These are phyloP conservation scores for Monosporascus cannonballus DNA, from an alignment of 2,329 filamentous ascomycete species.

Conservation along the genomic window DNA sequence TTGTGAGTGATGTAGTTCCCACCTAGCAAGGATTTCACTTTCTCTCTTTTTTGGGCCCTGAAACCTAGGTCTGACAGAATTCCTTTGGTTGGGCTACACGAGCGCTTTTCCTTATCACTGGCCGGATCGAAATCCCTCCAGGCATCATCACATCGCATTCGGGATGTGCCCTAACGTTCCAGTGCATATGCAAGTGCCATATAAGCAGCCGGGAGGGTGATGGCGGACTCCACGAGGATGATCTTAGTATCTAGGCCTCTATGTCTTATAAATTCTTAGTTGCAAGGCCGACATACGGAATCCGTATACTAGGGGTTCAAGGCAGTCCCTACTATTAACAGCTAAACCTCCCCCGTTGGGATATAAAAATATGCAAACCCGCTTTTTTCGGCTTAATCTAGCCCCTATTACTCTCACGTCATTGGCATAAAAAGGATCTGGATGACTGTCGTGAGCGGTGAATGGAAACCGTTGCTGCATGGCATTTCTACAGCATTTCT, in stretches of 20 bases:
- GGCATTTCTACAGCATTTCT: not conserved
- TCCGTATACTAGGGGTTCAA: not conserved
- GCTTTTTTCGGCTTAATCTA: no score
- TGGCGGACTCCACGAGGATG: not conserved
- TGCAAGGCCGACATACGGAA: no score
- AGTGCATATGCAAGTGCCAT: not conserved
- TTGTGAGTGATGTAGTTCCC: no score
- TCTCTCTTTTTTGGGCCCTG: no score
- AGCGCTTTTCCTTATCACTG: no score
- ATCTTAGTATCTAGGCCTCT: not conserved
- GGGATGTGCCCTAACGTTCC: not conserved
- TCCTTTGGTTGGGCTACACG: no score
- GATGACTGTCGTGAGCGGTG: not conserved
- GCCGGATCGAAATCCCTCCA: not conserved
- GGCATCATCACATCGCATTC: no score
- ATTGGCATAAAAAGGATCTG: not conserved
- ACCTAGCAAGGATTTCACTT: no score
- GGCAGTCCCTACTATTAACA: not conserved
- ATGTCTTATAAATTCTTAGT: no score
- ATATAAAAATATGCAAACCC: no score
- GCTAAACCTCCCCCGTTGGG: no score
- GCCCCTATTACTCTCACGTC: not conserved
- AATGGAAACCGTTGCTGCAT: not conserved
- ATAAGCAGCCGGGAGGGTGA: not conserved
- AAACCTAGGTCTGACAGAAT: no score